Base-by-base conservation (phyloP, 208 protist genomes). In the Acanthamoeba healyi region DNA sequence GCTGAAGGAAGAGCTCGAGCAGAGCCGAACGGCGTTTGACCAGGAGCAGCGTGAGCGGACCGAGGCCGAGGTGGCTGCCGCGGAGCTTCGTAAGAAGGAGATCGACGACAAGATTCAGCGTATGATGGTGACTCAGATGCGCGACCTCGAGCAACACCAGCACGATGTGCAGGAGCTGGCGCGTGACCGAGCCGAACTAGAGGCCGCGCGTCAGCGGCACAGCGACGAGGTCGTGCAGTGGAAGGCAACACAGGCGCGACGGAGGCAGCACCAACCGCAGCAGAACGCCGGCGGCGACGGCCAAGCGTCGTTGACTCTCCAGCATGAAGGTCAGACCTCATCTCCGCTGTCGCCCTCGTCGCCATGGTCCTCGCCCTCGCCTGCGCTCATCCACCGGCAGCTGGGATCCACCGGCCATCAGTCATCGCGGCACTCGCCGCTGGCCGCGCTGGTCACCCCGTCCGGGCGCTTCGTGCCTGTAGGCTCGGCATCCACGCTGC, bases 351-450 rank as follows among this genome's bases (percentile, higher is more conserved):
- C 67, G 29, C 67, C 67, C 0, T 77, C 36, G 36, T 77, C 67
- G 67, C 67, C 67, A 0, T 77, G 67, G 67, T 77, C 67, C 26
- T 77, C 67, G 26, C 67, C 67, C 38, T 77, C 67, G 34, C 67
- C 67, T 36, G 34, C 67, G 36, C 63, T 70, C 32, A 34, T 38
- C 15, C 63, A 70, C 63, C 63, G 63, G 29, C 63, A 70, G n/a
- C 58, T 65, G 58, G 6, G 10, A 19, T 9, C n/a, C 3, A 7
- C n/a, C 4, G 58, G 58, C 51, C 51, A 56, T 17, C 51, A 58
- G 14, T 36, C 40, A 36, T 17, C 19, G 38, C 38, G 12, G 15
- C 29, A 38, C 17, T 77, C 67, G 67, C 67, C 67, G 34, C 15
- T 77, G 14, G 67, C 34, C 67, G 3, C 67, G 67, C 67, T 77